These are phyloP conservation scores for Kalmanozyma brasiliensis DNA, from an alignment of 1,284 basidiomycete species.

Conservation along the genomic window DNA sequence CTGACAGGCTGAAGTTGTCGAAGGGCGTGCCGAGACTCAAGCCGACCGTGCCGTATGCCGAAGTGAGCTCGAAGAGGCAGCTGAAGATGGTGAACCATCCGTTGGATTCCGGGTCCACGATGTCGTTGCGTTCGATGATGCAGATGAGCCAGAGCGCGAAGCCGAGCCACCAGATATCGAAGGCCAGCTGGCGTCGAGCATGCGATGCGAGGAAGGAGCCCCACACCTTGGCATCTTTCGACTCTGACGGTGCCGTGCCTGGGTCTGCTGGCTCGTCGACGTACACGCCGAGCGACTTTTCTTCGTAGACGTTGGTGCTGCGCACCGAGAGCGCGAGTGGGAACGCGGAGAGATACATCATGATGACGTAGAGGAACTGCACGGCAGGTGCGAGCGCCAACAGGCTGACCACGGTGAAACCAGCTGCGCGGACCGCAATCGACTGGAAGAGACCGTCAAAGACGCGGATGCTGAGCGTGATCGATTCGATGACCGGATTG, in stretches of 20 bases:
- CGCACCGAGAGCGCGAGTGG: slow-evolving; percentile 79
- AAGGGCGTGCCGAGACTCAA: slow-evolving; percentile 77
- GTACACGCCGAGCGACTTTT: slow-evolving; percentile 70
- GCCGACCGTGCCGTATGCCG: slow-evolving; percentile 72
- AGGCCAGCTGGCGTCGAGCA: slow-evolving; percentile 85
- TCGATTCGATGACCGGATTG: slow-evolving; percentile 76
- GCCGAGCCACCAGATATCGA: slow-evolving; percentile 70
- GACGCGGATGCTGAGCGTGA: slow-evolving; percentile 74
- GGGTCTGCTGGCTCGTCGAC: slow-evolving; percentile 32
- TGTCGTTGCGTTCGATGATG: slow-evolving; percentile 64
- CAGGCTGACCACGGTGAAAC: slow-evolving; percentile 81
- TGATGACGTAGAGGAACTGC: slow-evolving; percentile 79
- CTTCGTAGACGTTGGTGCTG: slow-evolving; percentile 98
- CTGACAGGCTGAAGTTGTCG: slow-evolving; percentile 77
- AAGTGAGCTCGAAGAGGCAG: slow-evolving; percentile 80
- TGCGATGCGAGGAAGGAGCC: slow-evolving; percentile 81
- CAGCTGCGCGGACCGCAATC: slow-evolving; percentile 83
- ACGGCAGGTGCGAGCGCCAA: slow-evolving; percentile 82
- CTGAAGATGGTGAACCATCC: slow-evolving; percentile 71
- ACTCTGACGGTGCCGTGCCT: slow-evolving; percentile 14
- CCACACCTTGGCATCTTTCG: slow-evolving; percentile 73
- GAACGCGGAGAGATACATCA: slow-evolving; percentile 74
- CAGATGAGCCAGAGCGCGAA: slow-evolving; percentile 67
- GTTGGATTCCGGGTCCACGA: slow-evolving; percentile 51
- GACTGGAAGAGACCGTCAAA: slow-evolving; percentile 69